These are phyloP conservation scores for Xylariaceae sp. DNA, from an alignment of 2,329 filamentous ascomycete genomes.

Conservation along the genomic window DNA sequence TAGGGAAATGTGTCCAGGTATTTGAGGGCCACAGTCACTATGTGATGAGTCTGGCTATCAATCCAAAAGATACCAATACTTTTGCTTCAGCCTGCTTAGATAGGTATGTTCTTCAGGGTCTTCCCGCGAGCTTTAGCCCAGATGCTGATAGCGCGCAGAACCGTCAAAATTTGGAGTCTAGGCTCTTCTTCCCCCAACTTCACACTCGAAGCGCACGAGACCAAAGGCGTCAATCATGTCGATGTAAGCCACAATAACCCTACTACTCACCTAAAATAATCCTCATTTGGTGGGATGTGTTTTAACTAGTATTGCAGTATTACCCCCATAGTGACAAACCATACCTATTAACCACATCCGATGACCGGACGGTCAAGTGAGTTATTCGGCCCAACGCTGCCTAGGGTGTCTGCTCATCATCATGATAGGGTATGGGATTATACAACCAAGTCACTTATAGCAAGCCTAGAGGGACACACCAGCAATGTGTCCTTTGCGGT, in stretches of 20 bases:
- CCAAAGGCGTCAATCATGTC: constrained; percentile 97
- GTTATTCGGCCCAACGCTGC: neutral
- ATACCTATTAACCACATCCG: constrained; percentile 94
- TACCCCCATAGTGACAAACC: constrained; percentile 76
- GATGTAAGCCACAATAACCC: constrained; percentile 54
- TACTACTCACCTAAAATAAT: neutral
- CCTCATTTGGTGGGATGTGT: neutral
- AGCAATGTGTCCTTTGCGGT: constrained; percentile 98
- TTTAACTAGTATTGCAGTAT: constrained; percentile 52
- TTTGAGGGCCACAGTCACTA: constrained; percentile 98
- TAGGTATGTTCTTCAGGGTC: constrained; percentile 5
- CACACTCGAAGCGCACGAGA: constrained; percentile 95
- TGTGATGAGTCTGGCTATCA: constrained; percentile 95
- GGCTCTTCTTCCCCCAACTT: constrained; percentile 95
- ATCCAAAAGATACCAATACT: constrained; percentile 94
- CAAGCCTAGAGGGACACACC: constrained; percentile 94
- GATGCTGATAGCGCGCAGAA: constrained; percentile 55
- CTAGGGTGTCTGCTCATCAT: neutral
- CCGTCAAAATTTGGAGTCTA: constrained; percentile 97
- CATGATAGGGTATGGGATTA: constrained; percentile 83
- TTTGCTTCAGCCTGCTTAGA: constrained; percentile 95
- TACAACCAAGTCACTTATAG: constrained; percentile 96
- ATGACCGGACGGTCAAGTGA: constrained; percentile 90
- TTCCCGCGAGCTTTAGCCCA: neutral
- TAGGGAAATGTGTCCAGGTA: constrained; percentile 90